These are phyloP conservation scores for Phytophthora melonis DNA, from an alignment of 352 stramenopile species.

Conservation along the genomic window DNA sequence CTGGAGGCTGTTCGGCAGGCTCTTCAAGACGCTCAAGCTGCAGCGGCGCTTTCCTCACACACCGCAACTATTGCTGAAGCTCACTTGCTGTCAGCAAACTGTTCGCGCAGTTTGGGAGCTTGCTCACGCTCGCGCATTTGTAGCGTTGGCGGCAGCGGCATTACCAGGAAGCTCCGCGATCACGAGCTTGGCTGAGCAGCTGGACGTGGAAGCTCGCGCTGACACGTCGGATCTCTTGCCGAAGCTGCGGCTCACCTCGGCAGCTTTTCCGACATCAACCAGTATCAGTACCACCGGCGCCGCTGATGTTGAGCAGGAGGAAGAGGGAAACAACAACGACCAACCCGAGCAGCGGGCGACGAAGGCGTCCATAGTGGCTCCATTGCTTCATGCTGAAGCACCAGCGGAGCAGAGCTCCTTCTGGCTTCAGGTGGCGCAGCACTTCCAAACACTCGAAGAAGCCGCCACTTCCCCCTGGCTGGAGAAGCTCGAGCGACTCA, in stretches of 20 bases:
- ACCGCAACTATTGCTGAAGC: conserved; percentile 37
- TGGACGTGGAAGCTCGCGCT: conserved; percentile 40
- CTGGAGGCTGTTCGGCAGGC: conserved; percentile 53
- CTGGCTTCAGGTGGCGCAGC: conserved; percentile 28
- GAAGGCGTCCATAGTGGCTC: conserved; percentile 1
- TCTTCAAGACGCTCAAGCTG: conserved; percentile 51
- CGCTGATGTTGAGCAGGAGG: conserved; percentile 9
- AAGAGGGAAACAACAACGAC: conserved; percentile 43
- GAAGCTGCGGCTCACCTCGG: conserved; percentile 27
- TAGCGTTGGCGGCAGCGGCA: conserved; percentile 33
- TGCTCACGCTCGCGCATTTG: conserved; percentile 41
- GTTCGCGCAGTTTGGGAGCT: conserved; percentile 51
- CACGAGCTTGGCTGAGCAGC: conserved; percentile 42
- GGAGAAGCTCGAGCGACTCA: conserved; percentile 50
- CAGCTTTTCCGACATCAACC: conserved; percentile 8
- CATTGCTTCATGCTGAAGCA: not conserved
- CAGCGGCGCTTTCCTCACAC: conserved; percentile 29
- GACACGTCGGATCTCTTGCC: conserved; percentile 17
- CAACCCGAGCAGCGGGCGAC: conserved; percentile 16
- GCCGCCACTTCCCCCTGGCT: conserved; percentile 42
- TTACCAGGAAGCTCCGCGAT: conserved; percentile 36
- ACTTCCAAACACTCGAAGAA: conserved; percentile 41
- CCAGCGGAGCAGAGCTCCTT: conserved; percentile 22
- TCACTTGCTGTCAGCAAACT: conserved; percentile 50
- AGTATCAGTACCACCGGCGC: not conserved